A percentile compares a stretch with the other conserved stretches of the same genome.
Evolutionary conservation across 2,329 filamentous ascomycete species (phyloP).

Genomic region (Claviceps humidiphila): DNA sequence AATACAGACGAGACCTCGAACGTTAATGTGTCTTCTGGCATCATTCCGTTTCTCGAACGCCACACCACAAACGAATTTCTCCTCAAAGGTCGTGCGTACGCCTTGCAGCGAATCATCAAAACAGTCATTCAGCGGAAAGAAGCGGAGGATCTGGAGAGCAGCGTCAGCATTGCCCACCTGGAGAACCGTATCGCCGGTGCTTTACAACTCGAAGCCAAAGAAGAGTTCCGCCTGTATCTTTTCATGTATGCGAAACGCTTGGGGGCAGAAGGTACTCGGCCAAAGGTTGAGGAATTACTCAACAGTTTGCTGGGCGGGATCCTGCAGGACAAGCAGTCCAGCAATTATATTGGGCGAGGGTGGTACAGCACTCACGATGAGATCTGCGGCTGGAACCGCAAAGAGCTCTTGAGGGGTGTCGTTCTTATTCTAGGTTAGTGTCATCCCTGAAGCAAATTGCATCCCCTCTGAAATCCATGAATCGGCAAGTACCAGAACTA

Average conservation of each 20-base stretch:
- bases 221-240: slow-evolving; percentile 91
- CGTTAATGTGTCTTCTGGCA: slow-evolving; percentile 65
- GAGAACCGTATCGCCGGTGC: slow-evolving; percentile 91
- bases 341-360: slow-evolving; percentile 33
- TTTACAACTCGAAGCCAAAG: slow-evolving; percentile 67
- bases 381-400: slow-evolving; percentile 82
- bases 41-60: slow-evolving; percentile 84
- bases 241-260: slow-evolving; percentile 96
- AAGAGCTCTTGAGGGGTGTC: slow-evolving; percentile 77
- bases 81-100: slow-evolving; percentile 81
- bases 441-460: not conserved
- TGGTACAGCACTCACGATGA: slow-evolving; percentile 57
- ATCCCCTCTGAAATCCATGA: not conserved
- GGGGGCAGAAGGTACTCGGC: slow-evolving; percentile 72
- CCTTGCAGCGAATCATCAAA: slow-evolving; percentile 84
- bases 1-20: slow-evolving; percentile 31
- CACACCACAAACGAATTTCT: slow-evolving; percentile 91
- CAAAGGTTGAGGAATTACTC: slow-evolving; percentile 87
- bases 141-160: slow-evolving; percentile 82
- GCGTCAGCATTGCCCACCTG: slow-evolving; percentile 83
- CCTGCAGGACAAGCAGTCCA: slow-evolving; percentile 42
- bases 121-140: slow-evolving; percentile 76
- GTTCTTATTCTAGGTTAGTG: slow-evolving; percentile 80
- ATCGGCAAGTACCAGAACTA: slow-evolving; percentile 12
- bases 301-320: slow-evolving; percentile 66